Conservation (phyloP, 371 early-diverging fungal species). For the Mortierella sp. region DNA sequence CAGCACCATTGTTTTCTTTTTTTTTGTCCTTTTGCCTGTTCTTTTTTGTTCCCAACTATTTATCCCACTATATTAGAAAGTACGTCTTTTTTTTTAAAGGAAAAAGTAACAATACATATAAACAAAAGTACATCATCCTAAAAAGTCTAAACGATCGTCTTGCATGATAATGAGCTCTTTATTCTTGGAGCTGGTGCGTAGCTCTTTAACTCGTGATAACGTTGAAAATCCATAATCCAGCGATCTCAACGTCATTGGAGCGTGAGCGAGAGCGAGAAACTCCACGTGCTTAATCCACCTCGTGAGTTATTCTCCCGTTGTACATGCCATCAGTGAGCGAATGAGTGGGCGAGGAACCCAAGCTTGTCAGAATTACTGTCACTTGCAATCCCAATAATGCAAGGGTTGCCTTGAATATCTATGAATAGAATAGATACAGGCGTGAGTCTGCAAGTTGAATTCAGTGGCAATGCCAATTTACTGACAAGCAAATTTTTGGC, state of each 20-base stretch:
- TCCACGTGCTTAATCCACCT: no score
- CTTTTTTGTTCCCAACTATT: background rate
- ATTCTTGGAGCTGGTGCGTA: background rate
- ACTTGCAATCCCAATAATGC: no score
- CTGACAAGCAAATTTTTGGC: background rate
- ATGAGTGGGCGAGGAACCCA: no score
- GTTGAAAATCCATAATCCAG: background rate
- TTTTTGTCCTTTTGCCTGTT: slow-evolving; percentile 1
- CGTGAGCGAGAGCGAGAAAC: background rate
- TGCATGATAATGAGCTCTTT: background rate
- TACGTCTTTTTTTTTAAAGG: background rate
- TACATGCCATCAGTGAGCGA: no score
- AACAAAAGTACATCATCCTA: slow-evolving; percentile 4
- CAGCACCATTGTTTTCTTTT: slow-evolving; percentile 10
- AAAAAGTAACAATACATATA: background rate
- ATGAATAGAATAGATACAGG: no score
- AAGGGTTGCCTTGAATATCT: no score
- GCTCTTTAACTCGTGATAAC: background rate
- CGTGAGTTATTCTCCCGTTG: no score
- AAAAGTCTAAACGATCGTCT: background rate
- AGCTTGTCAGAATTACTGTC: no score
- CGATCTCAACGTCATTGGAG: background rate
- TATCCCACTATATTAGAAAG: background rate
- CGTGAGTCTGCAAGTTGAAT: background rate
- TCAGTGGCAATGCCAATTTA: background rate